Percentiles rank a stretch among this genome's conserved stretches.
phyloP scores from a whole-genome alignment of 2,329 filamentous ascomycete species.

The Fusarium heterosporum region DNA sequence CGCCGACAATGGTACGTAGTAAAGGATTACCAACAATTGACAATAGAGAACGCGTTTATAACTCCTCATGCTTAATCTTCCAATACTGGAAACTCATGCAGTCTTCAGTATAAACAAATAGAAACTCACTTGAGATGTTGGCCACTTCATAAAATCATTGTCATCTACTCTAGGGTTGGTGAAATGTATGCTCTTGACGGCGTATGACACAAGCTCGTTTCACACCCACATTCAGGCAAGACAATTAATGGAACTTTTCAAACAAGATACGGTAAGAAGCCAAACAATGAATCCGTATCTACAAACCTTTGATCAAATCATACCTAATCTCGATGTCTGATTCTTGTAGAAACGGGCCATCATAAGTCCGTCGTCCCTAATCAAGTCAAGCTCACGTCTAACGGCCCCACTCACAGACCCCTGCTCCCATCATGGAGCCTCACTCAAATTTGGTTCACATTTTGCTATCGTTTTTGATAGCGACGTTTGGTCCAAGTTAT shows the following conservation, averaged over 20 bases:
- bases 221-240: too few species aligned
- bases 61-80: background rate
- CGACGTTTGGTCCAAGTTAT: constrained; percentile 10
- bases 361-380: constrained; percentile 19
- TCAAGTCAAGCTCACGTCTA: background rate
- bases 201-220: too few species aligned
- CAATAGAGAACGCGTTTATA: too few species aligned
- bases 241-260: background rate
- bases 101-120: background rate
- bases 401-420: constrained; percentile 40
- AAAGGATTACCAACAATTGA: background rate
- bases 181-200: background rate
- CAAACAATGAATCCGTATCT: background rate
- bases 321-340: background rate
- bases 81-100: background rate
- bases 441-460: constrained; percentile 39
- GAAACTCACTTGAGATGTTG: background rate
- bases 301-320: background rate
- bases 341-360: constrained; percentile 6
- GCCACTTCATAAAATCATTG: background rate
- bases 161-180: background rate
- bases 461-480: constrained; percentile 34
- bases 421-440: constrained; percentile 40
- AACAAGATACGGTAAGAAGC: background rate
- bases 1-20: background rate